Base-by-base conservation (phyloP, 176 grass and related monocot genomes). In the Aegilops bicornis region DNA sequence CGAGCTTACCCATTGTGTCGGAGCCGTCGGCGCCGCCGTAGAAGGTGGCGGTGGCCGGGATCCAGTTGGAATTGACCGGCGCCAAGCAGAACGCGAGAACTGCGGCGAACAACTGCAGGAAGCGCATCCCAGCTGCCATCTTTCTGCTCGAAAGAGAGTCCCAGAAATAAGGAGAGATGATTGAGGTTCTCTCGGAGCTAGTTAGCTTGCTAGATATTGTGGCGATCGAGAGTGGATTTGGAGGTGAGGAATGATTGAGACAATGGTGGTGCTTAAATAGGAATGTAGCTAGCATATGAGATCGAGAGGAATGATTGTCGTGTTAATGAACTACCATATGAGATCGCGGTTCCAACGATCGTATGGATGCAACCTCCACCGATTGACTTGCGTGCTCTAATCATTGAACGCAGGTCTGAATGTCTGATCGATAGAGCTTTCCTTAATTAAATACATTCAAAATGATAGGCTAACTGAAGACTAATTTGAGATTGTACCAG, bases 1-100 rank as follows among this genome's bases (percentile, higher is more conserved):
- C 16, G 7, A 24, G 64, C 83, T 65, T 88, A 88, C 90, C 86
- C 90, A 91, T 91, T 32, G 90, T 91, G 59, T 77, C 86, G 27
- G 86, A 86, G 70, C 85, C 86, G 76, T 88, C 90, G 3, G 13
- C 20, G 20, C 90, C 90, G 78, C 90, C 86, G 15, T 91, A 88
- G 77, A 91, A 91, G 23, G 90, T 91, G 4, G 86, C 90, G 47
- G 75, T 79, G 84, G n/a, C 84, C 33, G 48, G 16, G 16, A 70
- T 23, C 84, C 84, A 79, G 27, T 50, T 20, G 3, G 54, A 36
- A 3, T 22, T 80, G 11, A 14, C 77, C 54, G 20, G 37, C 45
- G 52, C 4, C 2, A 80, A 12, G 54, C 54, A 71, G 36, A 80
- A 22, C 23, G 37, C 77, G 43, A 80, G 37, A 48, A 63, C 14